These are phyloP conservation scores for Breviolum minutum DNA, from an alignment of 73 alveolate genomes.

Conservation along the genomic window DNA sequence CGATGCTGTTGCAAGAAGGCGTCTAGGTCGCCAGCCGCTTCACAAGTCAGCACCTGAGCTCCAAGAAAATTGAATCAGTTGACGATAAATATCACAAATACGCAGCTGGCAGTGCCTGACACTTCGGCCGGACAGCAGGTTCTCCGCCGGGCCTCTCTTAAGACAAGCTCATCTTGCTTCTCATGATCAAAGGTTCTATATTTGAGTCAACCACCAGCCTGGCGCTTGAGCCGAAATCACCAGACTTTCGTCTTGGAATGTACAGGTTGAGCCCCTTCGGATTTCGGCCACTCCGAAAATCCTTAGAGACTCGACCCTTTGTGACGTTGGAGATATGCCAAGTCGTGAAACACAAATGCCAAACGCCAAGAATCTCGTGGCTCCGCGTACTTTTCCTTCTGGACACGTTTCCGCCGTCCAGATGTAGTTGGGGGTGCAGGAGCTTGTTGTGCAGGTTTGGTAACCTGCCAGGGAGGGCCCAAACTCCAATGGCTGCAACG, in stretches of 20 bases:
- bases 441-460: not conserved
- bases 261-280: conserved; percentile 74
- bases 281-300: conserved; percentile 72
- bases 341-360: not conserved
- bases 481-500: not conserved
- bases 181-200: not conserved
- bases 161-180: not conserved
- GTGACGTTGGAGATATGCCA: not conserved
- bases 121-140: conserved; percentile 11
- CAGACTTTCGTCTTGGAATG: conserved; percentile 55
- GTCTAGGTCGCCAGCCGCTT: conserved; percentile 3
- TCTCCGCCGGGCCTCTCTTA: not conserved
- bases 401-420: conserved; percentile 30
- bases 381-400: conserved; percentile 18
- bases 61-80: not conserved
- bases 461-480: not conserved
- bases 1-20: conserved; percentile 47
- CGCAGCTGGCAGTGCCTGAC: conserved; percentile 3
- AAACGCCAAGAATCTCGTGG: conserved; percentile 1
- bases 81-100: not conserved
- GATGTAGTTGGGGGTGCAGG: not conserved
- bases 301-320: not conserved
- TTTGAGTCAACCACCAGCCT: not conserved
- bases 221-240: not conserved
- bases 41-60: conserved; percentile 13